Percentiles rank a stretch among this genome's conserved stretches.
Conservation (phyloP, 768 basidiomycete genomes). For the Kwoniella sp. region DNA sequence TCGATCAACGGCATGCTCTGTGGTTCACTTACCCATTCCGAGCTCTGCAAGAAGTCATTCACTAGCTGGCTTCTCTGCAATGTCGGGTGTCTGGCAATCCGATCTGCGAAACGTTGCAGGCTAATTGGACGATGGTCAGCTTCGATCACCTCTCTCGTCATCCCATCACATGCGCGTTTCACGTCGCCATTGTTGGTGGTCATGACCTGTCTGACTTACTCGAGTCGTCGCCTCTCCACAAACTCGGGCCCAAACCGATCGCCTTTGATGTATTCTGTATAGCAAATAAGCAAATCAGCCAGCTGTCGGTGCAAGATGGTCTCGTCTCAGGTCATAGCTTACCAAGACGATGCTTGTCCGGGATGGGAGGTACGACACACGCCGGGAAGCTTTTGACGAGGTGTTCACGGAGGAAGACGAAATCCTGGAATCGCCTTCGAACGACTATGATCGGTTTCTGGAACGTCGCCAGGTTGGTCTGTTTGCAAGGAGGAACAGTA, state of each 20-base stretch:
- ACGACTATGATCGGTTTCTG: constrained; percentile 61
- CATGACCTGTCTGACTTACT: constrained; percentile 71
- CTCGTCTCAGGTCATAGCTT: neutral
- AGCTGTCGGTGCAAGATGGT: neutral
- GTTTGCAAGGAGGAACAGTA: too few relatives aligned
- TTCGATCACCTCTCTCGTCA: too few relatives aligned
- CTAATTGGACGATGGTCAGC: constrained; percentile 58
- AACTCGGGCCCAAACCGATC: constrained; percentile 97
- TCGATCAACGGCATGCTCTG: neutral
- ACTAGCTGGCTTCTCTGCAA: constrained; percentile 86
- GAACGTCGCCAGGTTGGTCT: constrained; percentile 92
- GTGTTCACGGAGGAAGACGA: constrained; percentile 87
- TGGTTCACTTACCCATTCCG: constrained; percentile 82
- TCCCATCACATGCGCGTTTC: too few relatives aligned
- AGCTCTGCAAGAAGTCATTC: constrained; percentile 92
- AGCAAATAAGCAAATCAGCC: neutral
- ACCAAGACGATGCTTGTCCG: constrained; percentile 96
- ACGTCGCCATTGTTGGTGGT: too few relatives aligned
- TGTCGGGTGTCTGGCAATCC: constrained; percentile 89
- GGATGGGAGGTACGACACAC: constrained; percentile 94
- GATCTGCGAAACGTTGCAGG: constrained; percentile 86
- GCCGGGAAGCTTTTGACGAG: constrained; percentile 91
- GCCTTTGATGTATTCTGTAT: constrained; percentile 90
- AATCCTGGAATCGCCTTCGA: constrained; percentile 93
- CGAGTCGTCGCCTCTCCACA: constrained; percentile 84